Conservation (phyloP, 192 early-diverging fungal genomes). For the Coemansia sp. region DNA sequence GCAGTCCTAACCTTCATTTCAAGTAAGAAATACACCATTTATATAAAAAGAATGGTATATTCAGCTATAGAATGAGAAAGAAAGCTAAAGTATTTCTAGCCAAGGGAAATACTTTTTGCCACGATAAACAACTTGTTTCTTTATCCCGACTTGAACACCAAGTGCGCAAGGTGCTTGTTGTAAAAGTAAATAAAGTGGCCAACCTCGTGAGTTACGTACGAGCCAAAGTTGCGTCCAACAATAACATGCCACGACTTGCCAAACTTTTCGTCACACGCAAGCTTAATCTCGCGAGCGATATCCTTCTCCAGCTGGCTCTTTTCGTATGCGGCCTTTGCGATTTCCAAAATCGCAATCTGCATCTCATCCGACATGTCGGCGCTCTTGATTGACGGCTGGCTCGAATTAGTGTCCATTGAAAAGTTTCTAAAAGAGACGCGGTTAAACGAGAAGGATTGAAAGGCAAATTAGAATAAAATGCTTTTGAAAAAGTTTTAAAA, state of each 20-base stretch:
- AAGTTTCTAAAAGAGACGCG: slow-evolving; percentile 5
- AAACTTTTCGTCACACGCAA: slow-evolving; percentile 98
- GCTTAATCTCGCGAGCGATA: slow-evolving; percentile 96
- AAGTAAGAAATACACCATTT: not conserved
- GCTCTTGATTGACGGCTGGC: slow-evolving; percentile 75
- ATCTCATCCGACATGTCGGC: slow-evolving; percentile 98
- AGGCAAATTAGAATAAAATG: too few relatives aligned
- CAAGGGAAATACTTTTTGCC: not conserved
- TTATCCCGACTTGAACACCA: slow-evolving; percentile 91
- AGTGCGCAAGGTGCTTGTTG: slow-evolving; percentile 87
- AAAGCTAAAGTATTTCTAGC: not conserved
- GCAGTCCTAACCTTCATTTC: slow-evolving; percentile 41
- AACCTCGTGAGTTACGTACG: slow-evolving; percentile 95
- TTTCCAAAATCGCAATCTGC: slow-evolving; percentile 89
- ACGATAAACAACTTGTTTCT: not conserved
- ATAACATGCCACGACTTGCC: slow-evolving; percentile 98
- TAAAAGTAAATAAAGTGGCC: slow-evolving; percentile 99
- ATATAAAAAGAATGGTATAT: slow-evolving; percentile 1
- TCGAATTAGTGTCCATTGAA: slow-evolving; percentile 12
- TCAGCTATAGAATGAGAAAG: slow-evolving; percentile 6
- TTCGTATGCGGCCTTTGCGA: slow-evolving; percentile 83
- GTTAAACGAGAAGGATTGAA: not conserved
- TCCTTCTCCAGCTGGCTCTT: slow-evolving; percentile 98
- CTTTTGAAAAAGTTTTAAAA: not conserved
- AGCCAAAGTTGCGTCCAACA: slow-evolving; percentile 98